Evolutionary conservation across 306 rosid genomes (phyloP).

Genomic region (Cucumis cinereus): DNA sequence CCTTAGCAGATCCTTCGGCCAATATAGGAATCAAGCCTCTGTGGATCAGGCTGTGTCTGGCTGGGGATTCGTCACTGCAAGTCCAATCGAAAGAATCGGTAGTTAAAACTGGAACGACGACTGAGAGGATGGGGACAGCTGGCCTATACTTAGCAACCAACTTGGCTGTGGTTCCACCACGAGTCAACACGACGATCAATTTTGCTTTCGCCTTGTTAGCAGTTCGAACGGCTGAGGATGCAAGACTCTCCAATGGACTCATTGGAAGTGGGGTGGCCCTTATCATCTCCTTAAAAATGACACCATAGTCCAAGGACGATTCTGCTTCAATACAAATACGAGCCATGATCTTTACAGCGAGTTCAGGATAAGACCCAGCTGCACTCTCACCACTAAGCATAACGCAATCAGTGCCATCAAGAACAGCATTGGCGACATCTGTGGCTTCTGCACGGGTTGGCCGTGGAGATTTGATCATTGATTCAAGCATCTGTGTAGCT

Average conservation of each 20-base stretch:
- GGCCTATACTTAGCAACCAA: conserved; percentile 90
- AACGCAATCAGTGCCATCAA: conserved; percentile 92
- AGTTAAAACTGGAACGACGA: conserved; percentile 85
- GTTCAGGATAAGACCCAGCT: conserved; percentile 87
- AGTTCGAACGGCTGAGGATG: conserved; percentile 88
- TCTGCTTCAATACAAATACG: conserved; percentile 89
- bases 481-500: conserved; percentile 97
- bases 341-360: conserved; percentile 88
- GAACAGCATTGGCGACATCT: conserved; percentile 90
- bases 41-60: conserved; percentile 88
- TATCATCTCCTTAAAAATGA: conserved; percentile 91
- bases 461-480: conserved; percentile 94
- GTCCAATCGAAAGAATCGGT: conserved; percentile 86
- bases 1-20: conserved; percentile 93
- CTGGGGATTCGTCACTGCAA: conserved; percentile 85
- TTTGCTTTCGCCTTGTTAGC: conserved; percentile 86
- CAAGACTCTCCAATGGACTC: conserved; percentile 98
- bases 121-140: conserved; percentile 86
- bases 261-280: conserved; percentile 87
- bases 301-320: conserved; percentile 82
- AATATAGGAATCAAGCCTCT: conserved; percentile 82
- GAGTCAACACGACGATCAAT: conserved; percentile 80
- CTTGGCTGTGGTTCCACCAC: conserved; percentile 85
- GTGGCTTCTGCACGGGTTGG: conserved; percentile 98
- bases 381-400: conserved; percentile 99